Percentiles rank a stretch among this genome's conserved stretches.
Evolutionary conservation across 495 filamentous ascomycete genomes (phyloP).

Genomic region (Annulohypoxylon bovei): DNA sequence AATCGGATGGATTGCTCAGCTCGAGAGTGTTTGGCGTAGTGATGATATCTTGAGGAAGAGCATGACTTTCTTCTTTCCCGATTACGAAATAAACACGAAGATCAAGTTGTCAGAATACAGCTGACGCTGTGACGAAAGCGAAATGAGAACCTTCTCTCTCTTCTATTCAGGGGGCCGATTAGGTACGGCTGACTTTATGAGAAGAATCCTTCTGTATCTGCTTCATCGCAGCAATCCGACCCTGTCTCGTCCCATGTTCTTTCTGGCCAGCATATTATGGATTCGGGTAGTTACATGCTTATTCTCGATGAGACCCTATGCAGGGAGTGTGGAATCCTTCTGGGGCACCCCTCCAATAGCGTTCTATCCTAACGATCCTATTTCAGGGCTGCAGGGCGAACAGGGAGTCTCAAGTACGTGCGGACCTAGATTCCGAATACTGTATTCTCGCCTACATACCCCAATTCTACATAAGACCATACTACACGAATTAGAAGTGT

Average conservation of each 20-base stretch:
- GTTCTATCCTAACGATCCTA: slow-evolving; percentile 20
- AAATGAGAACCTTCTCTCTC: slow-evolving; percentile 18
- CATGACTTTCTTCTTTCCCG: slow-evolving; percentile 16
- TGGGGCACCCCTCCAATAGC: slow-evolving; percentile 16
- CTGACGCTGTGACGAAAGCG: slow-evolving; percentile 12
- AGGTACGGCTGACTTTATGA: slow-evolving; percentile 26
- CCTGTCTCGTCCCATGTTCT: slow-evolving; percentile 17
- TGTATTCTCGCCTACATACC: not conserved
- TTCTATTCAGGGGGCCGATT: slow-evolving; percentile 5
- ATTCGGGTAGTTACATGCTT: slow-evolving; percentile 28
- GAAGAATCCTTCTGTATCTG: slow-evolving; percentile 20
- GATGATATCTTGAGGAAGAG: slow-evolving; percentile 6
- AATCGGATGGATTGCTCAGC: slow-evolving; percentile 22
- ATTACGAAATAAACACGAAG: slow-evolving; percentile 1
- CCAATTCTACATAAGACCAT: not conserved
- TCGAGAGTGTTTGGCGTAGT: slow-evolving; percentile 3
- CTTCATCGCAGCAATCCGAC: slow-evolving; percentile 16
- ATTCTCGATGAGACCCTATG: slow-evolving; percentile 25
- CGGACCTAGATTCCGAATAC: slow-evolving; percentile 5
- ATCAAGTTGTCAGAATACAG: slow-evolving; percentile 21
- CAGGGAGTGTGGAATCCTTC: slow-evolving; percentile 33
- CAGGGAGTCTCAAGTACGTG: slow-evolving; percentile 12
- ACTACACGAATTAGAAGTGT: not conserved
- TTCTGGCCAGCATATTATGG: slow-evolving; percentile 24
- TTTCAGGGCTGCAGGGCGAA: slow-evolving; percentile 15